phyloP scores from a whole-genome alignment of 371 early-diverging fungal species.

The Apophysomyces elegans region DNA sequence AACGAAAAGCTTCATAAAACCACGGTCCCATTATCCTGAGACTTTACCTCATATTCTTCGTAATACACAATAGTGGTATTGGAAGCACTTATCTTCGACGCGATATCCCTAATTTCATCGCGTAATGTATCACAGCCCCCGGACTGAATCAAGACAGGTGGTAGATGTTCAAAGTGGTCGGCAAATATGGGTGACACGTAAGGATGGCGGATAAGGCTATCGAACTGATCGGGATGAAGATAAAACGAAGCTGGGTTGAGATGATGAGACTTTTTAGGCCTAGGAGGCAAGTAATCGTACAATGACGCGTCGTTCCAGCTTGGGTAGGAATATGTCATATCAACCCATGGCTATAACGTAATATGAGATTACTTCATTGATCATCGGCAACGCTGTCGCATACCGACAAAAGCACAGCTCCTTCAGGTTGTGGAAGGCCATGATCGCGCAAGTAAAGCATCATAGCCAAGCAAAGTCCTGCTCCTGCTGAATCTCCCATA shows the following conservation, averaged over 20 bases:
- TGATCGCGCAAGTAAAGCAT: constrained; percentile 59
- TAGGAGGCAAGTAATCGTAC: constrained; percentile 37
- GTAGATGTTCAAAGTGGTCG: constrained; percentile 49
- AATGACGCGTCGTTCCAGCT: constrained; percentile 36
- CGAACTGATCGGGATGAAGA: constrained; percentile 32
- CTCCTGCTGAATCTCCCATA: constrained; percentile 11
- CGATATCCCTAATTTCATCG: constrained; percentile 54
- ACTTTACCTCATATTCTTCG: constrained; percentile 42
- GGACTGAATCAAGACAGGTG: constrained; percentile 62
- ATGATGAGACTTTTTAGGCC: constrained; percentile 21
- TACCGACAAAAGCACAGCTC: constrained; percentile 43
- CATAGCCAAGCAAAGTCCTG: constrained; percentile 47
- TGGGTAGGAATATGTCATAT: constrained; percentile 42
- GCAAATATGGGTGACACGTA: constrained; percentile 51
- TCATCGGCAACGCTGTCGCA: background rate
- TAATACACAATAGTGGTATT: constrained; percentile 38
- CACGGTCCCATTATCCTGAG: background rate
- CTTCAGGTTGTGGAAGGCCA: constrained; percentile 49
- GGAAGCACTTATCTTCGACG: constrained; percentile 27
- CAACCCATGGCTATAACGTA: constrained; percentile 45
- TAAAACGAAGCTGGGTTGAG: constrained; percentile 41
- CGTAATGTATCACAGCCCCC: constrained; percentile 64
- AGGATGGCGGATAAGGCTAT: constrained; percentile 31
- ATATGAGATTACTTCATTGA: background rate
- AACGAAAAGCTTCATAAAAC: background rate